Conservation (phyloP, 2,329 filamentous ascomycete genomes). For the Aotearoamyces nothofagi region DNA sequence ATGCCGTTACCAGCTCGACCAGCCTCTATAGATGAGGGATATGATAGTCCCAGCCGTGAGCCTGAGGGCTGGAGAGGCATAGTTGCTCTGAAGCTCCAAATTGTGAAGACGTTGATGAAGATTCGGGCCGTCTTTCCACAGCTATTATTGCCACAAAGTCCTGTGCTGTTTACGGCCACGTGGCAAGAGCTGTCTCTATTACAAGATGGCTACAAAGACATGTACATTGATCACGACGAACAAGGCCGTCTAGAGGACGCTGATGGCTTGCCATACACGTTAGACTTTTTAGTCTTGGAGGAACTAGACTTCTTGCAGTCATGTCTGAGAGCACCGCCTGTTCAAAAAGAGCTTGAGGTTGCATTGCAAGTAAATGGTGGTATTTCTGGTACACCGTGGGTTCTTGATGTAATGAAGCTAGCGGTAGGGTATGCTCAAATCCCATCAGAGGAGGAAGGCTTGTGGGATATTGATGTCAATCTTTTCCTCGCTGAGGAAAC, state of each 20-base stretch:
- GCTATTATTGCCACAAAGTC: slow-evolving; percentile 69
- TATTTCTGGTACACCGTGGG: slow-evolving; percentile 58
- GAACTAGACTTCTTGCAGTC: slow-evolving; percentile 92
- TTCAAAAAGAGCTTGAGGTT: slow-evolving; percentile 75
- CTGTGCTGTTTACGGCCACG: slow-evolving; percentile 67
- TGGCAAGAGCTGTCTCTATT: slow-evolving; percentile 77
- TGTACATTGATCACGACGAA: slow-evolving; percentile 75
- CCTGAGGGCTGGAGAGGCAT: slow-evolving; percentile 64
- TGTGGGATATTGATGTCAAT: slow-evolving; percentile 96
- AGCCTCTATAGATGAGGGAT: slow-evolving; percentile 36
- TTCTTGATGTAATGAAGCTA: slow-evolving; percentile 76
- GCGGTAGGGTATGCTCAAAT: slow-evolving; percentile 79
- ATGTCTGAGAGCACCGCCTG: slow-evolving; percentile 73
- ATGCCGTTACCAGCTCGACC: slow-evolving; percentile 49
- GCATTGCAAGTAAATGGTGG: slow-evolving; percentile 49
- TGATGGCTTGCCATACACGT: slow-evolving; percentile 82
- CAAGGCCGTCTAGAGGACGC: slow-evolving; percentile 83
- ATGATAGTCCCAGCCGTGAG: slow-evolving; percentile 33
- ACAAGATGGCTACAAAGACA: slow-evolving; percentile 57
- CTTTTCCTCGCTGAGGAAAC: slow-evolving; percentile 92
- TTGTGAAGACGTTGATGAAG: slow-evolving; percentile 87
- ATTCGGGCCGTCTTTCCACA: slow-evolving; percentile 72
- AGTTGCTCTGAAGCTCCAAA: slow-evolving; percentile 79
- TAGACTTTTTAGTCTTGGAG: slow-evolving; percentile 87
- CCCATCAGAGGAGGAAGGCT: slow-evolving; percentile 77